These are phyloP conservation scores for Neurospora hispaniola DNA, from an alignment of 495 filamentous ascomycete genomes.

Conservation along the genomic window DNA sequence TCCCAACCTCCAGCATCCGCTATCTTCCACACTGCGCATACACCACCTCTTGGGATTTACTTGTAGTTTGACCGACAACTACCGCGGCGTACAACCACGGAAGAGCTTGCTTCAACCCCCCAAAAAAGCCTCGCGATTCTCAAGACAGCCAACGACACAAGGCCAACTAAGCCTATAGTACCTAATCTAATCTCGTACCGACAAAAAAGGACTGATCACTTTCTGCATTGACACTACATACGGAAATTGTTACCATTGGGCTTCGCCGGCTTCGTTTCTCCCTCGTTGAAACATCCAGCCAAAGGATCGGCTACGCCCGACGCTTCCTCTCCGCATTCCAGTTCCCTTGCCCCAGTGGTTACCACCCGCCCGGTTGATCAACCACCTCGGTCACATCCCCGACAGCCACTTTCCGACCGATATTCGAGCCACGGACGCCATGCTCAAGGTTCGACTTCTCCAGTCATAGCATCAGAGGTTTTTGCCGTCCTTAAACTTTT, in stretches of 20 bases:
- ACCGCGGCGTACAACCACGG: background rate
- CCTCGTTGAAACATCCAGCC: background rate
- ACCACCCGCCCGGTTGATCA: background rate
- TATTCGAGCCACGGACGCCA: background rate
- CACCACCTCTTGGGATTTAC: background rate
- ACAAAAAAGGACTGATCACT: background rate
- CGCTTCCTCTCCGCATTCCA: background rate
- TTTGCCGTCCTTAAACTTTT: background rate
- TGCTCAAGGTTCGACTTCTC: background rate
- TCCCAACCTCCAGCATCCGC: background rate
- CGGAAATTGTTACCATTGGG: background rate
- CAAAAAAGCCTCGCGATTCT: background rate
- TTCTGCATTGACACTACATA: background rate
- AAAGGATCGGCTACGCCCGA: background rate
- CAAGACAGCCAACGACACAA: background rate
- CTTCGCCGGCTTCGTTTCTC: background rate
- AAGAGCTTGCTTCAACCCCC: background rate
- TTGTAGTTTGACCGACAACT: background rate
- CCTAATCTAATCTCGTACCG: background rate
- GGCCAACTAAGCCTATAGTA: background rate
- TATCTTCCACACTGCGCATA: background rate
- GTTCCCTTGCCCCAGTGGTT: background rate
- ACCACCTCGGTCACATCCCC: background rate
- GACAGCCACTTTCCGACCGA: background rate
- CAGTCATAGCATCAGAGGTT: background rate